Conservation (phyloP, 2,329 filamentous ascomycete species). For the Penicillium sp. region DNA sequence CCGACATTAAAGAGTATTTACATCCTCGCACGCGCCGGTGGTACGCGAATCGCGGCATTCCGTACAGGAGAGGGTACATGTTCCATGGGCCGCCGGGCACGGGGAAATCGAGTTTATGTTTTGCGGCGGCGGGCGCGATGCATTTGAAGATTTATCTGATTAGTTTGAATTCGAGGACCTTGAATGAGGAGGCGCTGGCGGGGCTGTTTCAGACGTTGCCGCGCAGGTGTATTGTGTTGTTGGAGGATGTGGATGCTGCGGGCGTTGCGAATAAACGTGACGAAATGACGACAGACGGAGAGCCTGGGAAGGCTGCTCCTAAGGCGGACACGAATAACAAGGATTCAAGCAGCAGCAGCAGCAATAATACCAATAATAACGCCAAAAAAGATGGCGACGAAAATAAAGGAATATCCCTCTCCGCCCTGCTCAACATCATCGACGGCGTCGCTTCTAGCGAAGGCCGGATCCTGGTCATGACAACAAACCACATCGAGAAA, state of each 20-base stretch:
- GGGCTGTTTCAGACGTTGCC: constrained; percentile 65
- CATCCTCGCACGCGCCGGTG: constrained; percentile 57
- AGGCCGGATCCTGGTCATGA: constrained; percentile 70
- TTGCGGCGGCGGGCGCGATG: constrained; percentile 67
- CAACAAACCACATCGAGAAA: constrained; percentile 63
- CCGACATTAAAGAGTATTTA: constrained; percentile 55
- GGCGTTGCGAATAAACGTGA: constrained; percentile 58
- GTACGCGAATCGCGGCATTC: constrained; percentile 79
- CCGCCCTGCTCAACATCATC: constrained; percentile 65
- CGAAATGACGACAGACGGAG: constrained; percentile 36
- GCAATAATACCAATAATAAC: constrained; percentile 16
- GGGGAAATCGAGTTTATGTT: constrained; percentile 69
- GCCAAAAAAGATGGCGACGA: constrained; percentile 3
- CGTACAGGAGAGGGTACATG: constrained; percentile 79
- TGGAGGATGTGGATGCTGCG: constrained; percentile 73
- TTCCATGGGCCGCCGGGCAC: constrained; percentile 77
- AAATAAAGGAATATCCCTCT: constrained; percentile 55
- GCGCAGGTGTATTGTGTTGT: constrained; percentile 65
- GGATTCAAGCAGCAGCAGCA: neutral
- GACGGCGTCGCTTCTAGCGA: constrained; percentile 68
- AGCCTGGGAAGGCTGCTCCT: constrained; percentile 11
- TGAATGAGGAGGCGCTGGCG: constrained; percentile 63
- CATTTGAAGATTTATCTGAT: constrained; percentile 70
- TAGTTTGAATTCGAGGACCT: constrained; percentile 58
- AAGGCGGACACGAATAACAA: neutral